Conservation (phyloP, 306 rosid species). For the Malus orientalis region DNA sequence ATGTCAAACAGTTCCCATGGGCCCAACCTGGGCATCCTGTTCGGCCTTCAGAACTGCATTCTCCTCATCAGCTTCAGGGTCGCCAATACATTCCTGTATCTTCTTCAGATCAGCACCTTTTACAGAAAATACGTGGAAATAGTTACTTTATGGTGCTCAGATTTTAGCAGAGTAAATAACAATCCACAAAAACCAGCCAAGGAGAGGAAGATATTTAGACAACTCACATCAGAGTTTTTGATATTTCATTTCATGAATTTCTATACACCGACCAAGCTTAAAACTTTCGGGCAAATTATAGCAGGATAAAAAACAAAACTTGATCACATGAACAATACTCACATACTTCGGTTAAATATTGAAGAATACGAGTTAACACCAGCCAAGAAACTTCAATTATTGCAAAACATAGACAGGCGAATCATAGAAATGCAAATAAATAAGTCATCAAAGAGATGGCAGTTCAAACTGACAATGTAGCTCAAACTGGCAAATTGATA, state of each 20-base stretch:
- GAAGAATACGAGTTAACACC: neutral
- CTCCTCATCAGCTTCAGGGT: constrained; percentile 57
- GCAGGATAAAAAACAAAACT: neutral
- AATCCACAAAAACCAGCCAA: neutral
- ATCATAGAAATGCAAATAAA: neutral
- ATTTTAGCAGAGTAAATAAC: neutral
- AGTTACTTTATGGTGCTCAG: neutral
- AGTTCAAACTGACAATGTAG: neutral
- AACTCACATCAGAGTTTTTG: neutral
- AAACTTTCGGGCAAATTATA: neutral
- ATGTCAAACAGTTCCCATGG: neutral
- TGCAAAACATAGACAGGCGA: neutral
- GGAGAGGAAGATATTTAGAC: neutral
- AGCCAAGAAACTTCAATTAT: neutral
- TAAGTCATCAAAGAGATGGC: neutral
- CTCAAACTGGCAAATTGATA: neutral
- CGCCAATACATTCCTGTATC: constrained; percentile 74
- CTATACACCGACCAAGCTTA: neutral
- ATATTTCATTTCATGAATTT: neutral
- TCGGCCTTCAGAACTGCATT: constrained; percentile 80
- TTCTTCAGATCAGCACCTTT: constrained; percentile 63
- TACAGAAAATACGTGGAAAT: constrained; percentile 5
- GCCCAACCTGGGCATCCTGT: constrained; percentile 76
- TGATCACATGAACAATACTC: neutral
- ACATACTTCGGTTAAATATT: neutral